Evolutionary conservation across 108 stramenopile genomes (phyloP).

Genomic region (Conticribra guillardii): DNA sequence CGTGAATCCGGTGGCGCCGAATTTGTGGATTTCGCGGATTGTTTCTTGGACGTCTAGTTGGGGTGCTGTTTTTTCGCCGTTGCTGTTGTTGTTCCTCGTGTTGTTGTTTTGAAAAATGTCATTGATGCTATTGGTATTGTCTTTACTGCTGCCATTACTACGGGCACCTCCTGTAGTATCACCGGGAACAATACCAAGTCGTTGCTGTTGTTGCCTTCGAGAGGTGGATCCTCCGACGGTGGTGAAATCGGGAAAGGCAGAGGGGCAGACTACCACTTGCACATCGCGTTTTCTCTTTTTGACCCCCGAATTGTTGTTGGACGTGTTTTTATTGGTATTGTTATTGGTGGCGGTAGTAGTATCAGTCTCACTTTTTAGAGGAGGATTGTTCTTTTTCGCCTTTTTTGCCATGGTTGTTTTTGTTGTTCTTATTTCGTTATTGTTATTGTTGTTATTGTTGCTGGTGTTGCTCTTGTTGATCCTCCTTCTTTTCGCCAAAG

Average conservation of each 20-base stretch:
- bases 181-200: too few relatives aligned
- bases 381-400: background rate
- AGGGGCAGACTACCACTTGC: constrained; percentile 59
- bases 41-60: constrained; percentile 70
- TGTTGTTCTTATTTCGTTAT: too few relatives aligned
- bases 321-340: background rate
- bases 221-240: constrained; percentile 47
- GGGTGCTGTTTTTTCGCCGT: background rate
- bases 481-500: too few relatives aligned
- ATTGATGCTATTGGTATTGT: too few relatives aligned
- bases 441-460: too few relatives aligned
- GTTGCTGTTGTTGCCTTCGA: constrained; percentile 15
- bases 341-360: background rate
- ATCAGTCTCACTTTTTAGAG: too few relatives aligned
- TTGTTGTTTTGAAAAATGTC: constrained; percentile 15
- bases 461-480: too few relatives aligned
- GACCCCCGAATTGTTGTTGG: background rate
- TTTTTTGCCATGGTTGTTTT: background rate
- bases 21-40: constrained; percentile 70
- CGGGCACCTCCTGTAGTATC: too few relatives aligned
- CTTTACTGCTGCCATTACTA: too few relatives aligned
- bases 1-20: constrained; percentile 76
- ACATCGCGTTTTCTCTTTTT: constrained; percentile 49
- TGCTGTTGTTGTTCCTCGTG: constrained; percentile 7
- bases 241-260: constrained; percentile 69